A percentile compares a stretch with the other conserved stretches of the same genome.
Evolutionary conservation across 108 stramenopile species (phyloP).

Genomic region (Pseudonitzschia pungens): DNA sequence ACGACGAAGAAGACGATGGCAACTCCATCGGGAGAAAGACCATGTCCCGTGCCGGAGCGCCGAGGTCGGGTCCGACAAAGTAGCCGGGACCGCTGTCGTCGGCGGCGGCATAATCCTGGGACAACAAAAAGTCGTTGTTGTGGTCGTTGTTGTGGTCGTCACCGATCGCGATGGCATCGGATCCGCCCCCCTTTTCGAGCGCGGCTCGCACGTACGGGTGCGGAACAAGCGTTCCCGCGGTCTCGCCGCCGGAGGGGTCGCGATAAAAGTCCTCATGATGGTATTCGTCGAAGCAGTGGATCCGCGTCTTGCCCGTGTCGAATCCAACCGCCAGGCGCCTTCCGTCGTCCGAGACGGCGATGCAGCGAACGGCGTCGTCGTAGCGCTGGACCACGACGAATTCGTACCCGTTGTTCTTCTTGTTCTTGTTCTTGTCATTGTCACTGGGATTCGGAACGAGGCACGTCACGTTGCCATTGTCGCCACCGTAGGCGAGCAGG

Average conservation of each 20-base stretch:
- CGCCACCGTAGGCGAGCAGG: constrained; percentile 70
- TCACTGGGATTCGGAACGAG: not conserved
- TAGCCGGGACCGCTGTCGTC: not conserved
- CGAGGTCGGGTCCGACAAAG: constrained; percentile 48
- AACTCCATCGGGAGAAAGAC: constrained; percentile 45
- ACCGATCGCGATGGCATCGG: not conserved
- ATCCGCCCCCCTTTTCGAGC: not conserved
- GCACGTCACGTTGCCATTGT: constrained; percentile 54
- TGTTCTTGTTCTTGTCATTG: not conserved
- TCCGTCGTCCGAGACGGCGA: constrained; percentile 62
- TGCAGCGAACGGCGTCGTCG: constrained; percentile 60
- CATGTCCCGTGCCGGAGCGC: constrained; percentile 60
- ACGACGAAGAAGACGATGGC: not conserved
- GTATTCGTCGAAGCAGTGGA: constrained; percentile 52
- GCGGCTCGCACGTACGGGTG: constrained; percentile 41
- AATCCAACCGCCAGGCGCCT: constrained; percentile 68
- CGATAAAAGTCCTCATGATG: not conserved
- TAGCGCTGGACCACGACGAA: constrained; percentile 36
- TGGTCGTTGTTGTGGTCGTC: constrained; percentile 11
- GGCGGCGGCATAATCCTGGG: constrained; percentile 8
- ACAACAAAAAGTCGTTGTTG: constrained; percentile 22
- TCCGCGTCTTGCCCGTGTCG: constrained; percentile 56
- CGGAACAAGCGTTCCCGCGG: not conserved
- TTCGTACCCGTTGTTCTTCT: not conserved
- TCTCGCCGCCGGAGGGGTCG: not conserved